A percentile compares a stretch with the other conserved stretches of the same genome.
Conservation (phyloP, 805 yeast species). For the Blastobotrys terrestris region DNA sequence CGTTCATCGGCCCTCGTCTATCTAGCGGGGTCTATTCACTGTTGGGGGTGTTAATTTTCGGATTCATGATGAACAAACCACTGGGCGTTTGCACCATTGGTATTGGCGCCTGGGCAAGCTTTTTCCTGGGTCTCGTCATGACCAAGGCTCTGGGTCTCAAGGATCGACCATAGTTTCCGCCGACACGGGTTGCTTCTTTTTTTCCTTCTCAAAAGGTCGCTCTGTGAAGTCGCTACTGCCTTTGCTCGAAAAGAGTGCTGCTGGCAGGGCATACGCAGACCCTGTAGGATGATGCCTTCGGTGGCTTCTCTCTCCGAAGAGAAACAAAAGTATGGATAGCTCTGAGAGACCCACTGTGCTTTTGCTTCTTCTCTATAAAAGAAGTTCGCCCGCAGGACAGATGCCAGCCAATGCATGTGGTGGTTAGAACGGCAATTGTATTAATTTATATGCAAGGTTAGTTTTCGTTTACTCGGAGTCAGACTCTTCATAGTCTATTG, state of each 20-base stretch:
- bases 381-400: too few species aligned
- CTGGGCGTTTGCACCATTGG: constrained; percentile 19
- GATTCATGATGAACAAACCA: constrained; percentile 21
- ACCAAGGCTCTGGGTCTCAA: constrained; percentile 15
- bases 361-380: too few species aligned
- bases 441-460: neutral
- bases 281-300: neutral
- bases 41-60: constrained; percentile 19
- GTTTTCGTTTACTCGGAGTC: constrained; percentile 15
- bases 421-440: too few species aligned
- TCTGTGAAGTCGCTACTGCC: too few species aligned
- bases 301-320: too few species aligned
- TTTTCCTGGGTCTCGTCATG: constrained; percentile 17
- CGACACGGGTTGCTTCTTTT: too few species aligned
- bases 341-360: neutral
- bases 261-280: neutral
- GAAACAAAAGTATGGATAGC: too few species aligned
- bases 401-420: too few species aligned
- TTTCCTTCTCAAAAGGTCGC: too few species aligned
- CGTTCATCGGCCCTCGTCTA: constrained; percentile 17
- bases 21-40: constrained; percentile 18
- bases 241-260: neutral
- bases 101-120: constrained; percentile 18
- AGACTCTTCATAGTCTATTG: constrained; percentile 22
- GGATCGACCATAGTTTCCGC: neutral